Evolutionary conservation across 352 stramenopile species (phyloP).

Genomic region (Pythium coloratum): DNA sequence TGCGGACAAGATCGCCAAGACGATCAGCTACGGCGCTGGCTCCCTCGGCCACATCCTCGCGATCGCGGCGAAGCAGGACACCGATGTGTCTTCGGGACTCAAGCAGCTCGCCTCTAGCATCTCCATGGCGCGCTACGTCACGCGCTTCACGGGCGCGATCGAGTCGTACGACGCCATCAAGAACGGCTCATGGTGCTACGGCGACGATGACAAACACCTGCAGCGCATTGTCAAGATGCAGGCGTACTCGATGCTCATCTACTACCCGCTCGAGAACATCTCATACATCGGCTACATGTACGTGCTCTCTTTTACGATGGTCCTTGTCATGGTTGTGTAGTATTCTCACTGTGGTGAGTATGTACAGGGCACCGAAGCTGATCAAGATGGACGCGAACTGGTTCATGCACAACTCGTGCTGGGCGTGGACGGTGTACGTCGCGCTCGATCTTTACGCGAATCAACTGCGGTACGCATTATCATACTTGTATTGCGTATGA

Average conservation of each 20-base stretch:
- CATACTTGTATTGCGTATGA: background rate
- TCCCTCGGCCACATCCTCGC: slow-evolving; percentile 56
- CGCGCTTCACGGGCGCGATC: slow-evolving; percentile 74
- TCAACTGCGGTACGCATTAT: slow-evolving; percentile 49
- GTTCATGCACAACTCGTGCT: slow-evolving; percentile 68
- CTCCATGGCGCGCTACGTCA: slow-evolving; percentile 75
- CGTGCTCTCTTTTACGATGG: slow-evolving; percentile 11
- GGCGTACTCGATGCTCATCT: slow-evolving; percentile 79
- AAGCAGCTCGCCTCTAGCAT: slow-evolving; percentile 72
- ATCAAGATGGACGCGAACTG: slow-evolving; percentile 73
- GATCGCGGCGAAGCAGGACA: slow-evolving; percentile 46
- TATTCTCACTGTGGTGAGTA: background rate
- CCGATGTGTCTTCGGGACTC: slow-evolving; percentile 51
- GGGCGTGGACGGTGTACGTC: slow-evolving; percentile 73
- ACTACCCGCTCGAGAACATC: slow-evolving; percentile 85
- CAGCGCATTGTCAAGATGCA: slow-evolving; percentile 62
- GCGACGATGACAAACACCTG: slow-evolving; percentile 66
- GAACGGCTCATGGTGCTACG: slow-evolving; percentile 77
- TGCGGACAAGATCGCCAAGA: slow-evolving; percentile 86
- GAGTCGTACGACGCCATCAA: slow-evolving; percentile 73
- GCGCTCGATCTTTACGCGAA: slow-evolving; percentile 81
- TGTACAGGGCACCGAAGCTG: slow-evolving; percentile 67
- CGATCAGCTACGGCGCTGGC: slow-evolving; percentile 69
- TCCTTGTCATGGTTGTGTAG: background rate
- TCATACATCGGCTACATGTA: slow-evolving; percentile 86